Evolutionary conservation across 768 basidiomycete genomes (phyloP).

Genomic region (Cystofilobasidium capitatum): DNA sequence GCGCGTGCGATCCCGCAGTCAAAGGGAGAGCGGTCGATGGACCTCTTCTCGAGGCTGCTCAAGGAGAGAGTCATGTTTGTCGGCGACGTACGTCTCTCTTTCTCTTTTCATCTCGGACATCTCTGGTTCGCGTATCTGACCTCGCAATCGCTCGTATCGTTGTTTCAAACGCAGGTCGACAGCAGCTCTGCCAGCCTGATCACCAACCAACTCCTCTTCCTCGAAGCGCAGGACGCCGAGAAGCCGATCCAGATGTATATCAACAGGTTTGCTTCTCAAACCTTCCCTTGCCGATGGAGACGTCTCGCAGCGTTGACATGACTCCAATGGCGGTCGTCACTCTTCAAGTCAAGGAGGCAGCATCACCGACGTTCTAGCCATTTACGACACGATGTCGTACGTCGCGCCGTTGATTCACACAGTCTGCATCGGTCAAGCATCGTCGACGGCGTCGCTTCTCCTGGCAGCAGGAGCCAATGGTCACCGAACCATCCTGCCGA

Average conservation of each 20-base stretch:
- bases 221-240: conserved; percentile 88
- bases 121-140: not conserved
- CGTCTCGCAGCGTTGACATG: not conserved
- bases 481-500: conserved; percentile 81
- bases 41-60: conserved; percentile 88
- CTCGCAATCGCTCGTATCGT: not conserved
- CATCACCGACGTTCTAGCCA: conserved; percentile 36
- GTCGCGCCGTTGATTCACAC: conserved; percentile 79
- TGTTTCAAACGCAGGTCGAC: conserved; percentile 54
- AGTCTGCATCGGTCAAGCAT: conserved; percentile 89
- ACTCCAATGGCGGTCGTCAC: not conserved
- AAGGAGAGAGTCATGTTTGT: conserved; percentile 93
- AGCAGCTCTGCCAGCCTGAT: conserved; percentile 75
- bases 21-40: conserved; percentile 46
- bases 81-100: conserved; percentile 54
- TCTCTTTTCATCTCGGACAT: not conserved
- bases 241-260: conserved; percentile 96
- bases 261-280: conserved; percentile 47
- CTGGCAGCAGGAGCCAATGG: conserved; percentile 78
- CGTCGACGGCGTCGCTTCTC: conserved; percentile 88
- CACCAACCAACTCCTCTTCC: conserved; percentile 84
- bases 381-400: conserved; percentile 64
- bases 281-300: not conserved
- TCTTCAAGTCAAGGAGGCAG: conserved; percentile 9
- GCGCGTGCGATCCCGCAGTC: not conserved